These are phyloP conservation scores for Paramecium caudatum DNA, from an alignment of 73 alveolate species.

Conservation along the genomic window DNA sequence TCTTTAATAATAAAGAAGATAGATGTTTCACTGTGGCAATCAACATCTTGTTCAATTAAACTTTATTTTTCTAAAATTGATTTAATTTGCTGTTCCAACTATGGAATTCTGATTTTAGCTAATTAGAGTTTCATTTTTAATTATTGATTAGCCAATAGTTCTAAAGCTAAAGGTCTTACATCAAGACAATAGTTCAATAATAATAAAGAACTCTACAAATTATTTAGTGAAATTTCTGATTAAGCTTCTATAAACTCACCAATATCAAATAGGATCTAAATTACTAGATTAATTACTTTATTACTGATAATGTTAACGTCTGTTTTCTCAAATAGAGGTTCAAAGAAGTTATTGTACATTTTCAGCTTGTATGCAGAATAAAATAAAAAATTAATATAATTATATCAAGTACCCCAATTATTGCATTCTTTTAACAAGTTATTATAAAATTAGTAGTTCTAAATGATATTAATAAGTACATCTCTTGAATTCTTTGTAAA, in stretches of 20 bases:
- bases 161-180: slow-evolving; percentile 16
- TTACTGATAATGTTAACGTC: not conserved
- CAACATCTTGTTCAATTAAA: not conserved
- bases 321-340: slow-evolving; percentile 27
- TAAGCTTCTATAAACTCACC: slow-evolving; percentile 37
- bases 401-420: not conserved
- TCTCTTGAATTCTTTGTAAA: not conserved
- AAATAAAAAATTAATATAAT: not conserved
- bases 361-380: not conserved
- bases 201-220: not conserved
- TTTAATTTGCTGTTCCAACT: not conserved
- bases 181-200: slow-evolving; percentile 8
- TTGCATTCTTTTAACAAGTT: not conserved
- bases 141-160: slow-evolving; percentile 7
- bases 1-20: not conserved
- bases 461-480: not conserved
- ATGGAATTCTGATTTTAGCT: slow-evolving; percentile 17
- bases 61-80: not conserved
- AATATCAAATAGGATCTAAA: slow-evolving; percentile 20
- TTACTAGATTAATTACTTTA: slow-evolving; percentile 37
- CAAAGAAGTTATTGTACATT: slow-evolving; percentile 54
- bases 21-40: not conserved
- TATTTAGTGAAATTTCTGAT: not conserved
- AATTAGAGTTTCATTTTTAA: not conserved
- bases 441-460: not conserved